These are phyloP conservation scores for Medicago arabica DNA, from an alignment of 306 rosid species.

Conservation along the genomic window DNA sequence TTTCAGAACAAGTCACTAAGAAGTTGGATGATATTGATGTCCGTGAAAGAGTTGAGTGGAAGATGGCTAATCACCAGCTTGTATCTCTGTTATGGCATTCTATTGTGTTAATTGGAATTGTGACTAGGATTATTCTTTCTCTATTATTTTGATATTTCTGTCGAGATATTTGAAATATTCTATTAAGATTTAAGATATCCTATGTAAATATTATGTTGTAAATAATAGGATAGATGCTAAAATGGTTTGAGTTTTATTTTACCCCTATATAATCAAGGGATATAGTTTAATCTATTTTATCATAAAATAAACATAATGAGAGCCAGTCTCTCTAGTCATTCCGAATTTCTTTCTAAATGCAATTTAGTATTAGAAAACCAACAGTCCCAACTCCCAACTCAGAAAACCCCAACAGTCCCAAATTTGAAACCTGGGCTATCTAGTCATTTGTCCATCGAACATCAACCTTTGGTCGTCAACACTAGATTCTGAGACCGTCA, in stretches of 20 bases:
- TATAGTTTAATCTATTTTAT: not conserved
- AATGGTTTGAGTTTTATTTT: not conserved
- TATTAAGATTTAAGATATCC: not conserved
- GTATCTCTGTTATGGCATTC: not conserved
- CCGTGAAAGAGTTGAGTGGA: conserved; percentile 8
- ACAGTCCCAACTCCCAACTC: not conserved
- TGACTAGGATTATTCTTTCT: conserved; percentile 14
- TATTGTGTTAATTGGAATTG: conserved; percentile 1
- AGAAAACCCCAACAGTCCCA: not conserved
- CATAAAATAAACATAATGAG: not conserved
- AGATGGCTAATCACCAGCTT: not conserved
- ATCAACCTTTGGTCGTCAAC: not conserved
- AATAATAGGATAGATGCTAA: not conserved
- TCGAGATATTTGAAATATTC: not conserved
- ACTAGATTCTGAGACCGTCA: not conserved
- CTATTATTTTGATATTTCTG: conserved; percentile 2
- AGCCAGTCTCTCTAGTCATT: not conserved
- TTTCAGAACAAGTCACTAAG: not conserved
- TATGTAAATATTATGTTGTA: not conserved
- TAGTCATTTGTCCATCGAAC: not conserved
- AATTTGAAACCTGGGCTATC: not conserved
- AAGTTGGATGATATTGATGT: not conserved
- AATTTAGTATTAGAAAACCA: not conserved
- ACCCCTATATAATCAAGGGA: not conserved
- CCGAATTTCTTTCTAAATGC: not conserved